Percentiles rank a stretch among this genome's conserved stretches.
Conservation (phyloP, 805 yeast species). For the Ogataea allantospora region DNA sequence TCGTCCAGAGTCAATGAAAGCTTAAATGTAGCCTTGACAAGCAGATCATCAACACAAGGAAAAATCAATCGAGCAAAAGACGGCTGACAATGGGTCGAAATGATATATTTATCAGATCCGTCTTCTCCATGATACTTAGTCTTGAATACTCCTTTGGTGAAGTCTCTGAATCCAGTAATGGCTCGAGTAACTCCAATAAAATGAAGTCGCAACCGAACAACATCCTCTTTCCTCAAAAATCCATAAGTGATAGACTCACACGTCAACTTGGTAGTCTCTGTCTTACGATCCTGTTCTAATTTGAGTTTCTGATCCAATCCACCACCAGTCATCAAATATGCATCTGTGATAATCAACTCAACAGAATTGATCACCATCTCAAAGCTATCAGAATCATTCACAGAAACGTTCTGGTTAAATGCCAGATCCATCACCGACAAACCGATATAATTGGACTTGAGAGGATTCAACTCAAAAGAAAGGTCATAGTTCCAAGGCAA, state of each 20-base stretch:
- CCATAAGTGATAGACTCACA: slow-evolving; percentile 27
- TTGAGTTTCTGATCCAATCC: slow-evolving; percentile 17
- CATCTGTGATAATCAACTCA: slow-evolving; percentile 40
- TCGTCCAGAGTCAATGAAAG: slow-evolving; percentile 46
- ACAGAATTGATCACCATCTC: slow-evolving; percentile 39
- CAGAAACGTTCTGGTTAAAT: slow-evolving; percentile 24
- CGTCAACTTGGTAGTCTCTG: slow-evolving; percentile 35
- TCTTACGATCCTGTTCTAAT: slow-evolving; percentile 37
- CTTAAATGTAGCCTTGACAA: slow-evolving; percentile 50
- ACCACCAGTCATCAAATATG: slow-evolving; percentile 25
- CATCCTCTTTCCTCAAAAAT: slow-evolving; percentile 7
- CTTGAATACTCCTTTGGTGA: slow-evolving; percentile 64
- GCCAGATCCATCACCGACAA: slow-evolving; percentile 34
- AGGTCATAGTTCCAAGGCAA: slow-evolving; percentile 41
- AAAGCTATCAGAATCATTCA: slow-evolving; percentile 12
- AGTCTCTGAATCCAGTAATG: slow-evolving; percentile 52
- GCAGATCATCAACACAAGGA: slow-evolving; percentile 69
- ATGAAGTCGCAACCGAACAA: slow-evolving; percentile 27
- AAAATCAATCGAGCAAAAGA: slow-evolving; percentile 58
- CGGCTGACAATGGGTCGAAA: slow-evolving; percentile 77
- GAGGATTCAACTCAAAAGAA: slow-evolving; percentile 34
- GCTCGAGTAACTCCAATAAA: slow-evolving; percentile 53
- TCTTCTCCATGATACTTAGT: slow-evolving; percentile 58
- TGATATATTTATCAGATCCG: slow-evolving; percentile 50
- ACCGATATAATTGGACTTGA: slow-evolving; percentile 48